Percentiles rank a stretch among this genome's conserved stretches.
Conservation (phyloP, 2,329 filamentous ascomycete species). For the Aspergillus thermomutatus region DNA sequence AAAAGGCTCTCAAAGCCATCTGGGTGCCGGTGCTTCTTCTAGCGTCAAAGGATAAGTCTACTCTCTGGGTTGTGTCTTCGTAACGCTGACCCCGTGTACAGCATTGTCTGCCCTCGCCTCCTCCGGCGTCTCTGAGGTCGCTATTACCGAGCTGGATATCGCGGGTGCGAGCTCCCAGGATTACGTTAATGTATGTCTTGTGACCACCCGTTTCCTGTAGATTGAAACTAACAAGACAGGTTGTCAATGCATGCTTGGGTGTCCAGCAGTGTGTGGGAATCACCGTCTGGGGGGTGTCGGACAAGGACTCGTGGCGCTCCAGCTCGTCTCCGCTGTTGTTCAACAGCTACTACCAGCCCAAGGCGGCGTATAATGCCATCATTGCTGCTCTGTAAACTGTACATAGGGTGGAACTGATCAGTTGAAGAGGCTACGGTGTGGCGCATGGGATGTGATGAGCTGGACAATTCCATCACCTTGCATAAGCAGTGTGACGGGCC, state of each 20-base stretch:
- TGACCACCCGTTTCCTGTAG: too few species aligned
- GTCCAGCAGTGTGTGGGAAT: constrained; percentile 62
- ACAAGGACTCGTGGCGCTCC: constrained; percentile 44
- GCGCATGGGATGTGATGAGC: neutral
- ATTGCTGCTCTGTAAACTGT: neutral
- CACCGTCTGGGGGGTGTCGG: constrained; percentile 57
- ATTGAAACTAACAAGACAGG: constrained; percentile 22
- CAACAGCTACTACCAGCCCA: constrained; percentile 39
- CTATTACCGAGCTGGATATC: constrained; percentile 68
- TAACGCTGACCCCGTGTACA: constrained; percentile 27
- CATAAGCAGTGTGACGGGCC: neutral
- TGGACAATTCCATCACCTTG: neutral
- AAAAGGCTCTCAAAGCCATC: constrained; percentile 57
- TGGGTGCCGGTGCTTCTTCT: constrained; percentile 26
- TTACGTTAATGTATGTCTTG: constrained; percentile 49
- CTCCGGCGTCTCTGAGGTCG: constrained; percentile 54
- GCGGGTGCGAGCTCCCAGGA: constrained; percentile 53
- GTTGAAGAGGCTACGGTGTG: too few species aligned
- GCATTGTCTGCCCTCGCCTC: constrained; percentile 53
- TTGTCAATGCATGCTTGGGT: constrained; percentile 55
- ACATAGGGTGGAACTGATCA: neutral
- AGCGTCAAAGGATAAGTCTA: constrained; percentile 1
- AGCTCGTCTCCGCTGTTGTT: constrained; percentile 40
- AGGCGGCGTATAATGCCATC: constrained; percentile 38
- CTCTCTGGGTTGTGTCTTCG: neutral